phyloP scores from a whole-genome alignment of 148 eudicot species.

The Arbutus unedo region DNA sequence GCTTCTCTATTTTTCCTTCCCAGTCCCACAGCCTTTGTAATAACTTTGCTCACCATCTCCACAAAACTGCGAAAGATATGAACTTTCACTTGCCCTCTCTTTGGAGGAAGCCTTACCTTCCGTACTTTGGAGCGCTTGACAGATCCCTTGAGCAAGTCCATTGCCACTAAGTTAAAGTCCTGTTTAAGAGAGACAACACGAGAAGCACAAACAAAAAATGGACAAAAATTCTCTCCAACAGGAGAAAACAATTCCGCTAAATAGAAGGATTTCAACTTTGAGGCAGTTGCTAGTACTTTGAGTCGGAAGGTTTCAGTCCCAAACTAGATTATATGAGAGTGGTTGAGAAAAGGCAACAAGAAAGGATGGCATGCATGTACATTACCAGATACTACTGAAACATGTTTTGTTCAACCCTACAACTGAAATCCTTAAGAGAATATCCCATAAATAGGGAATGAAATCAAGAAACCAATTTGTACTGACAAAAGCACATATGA shows the following conservation, averaged over 20 bases:
- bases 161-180: constrained; percentile 13
- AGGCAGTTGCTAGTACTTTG: neutral
- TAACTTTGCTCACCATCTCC: neutral
- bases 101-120: constrained; percentile 16
- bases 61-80: neutral
- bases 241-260: neutral
- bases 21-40: neutral
- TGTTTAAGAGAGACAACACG: neutral
- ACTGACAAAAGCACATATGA: neutral
- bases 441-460: constrained; percentile 12
- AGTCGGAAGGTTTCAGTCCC: neutral
- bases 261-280: neutral
- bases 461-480: constrained; percentile 5
- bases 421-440: neutral
- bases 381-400: neutral
- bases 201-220: neutral
- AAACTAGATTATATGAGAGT: neutral
- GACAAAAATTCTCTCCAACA: neutral
- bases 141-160: constrained; percentile 13
- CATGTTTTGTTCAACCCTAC: neutral
- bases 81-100: constrained; percentile 18
- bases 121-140: neutral
- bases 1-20: constrained; percentile 7
- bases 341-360: neutral
- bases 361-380: neutral